Percentiles rank a stretch among this genome's conserved stretches.
phyloP scores from a whole-genome alignment of 2,329 filamentous ascomycete genomes.

The Emericellopsis cladophorae region DNA sequence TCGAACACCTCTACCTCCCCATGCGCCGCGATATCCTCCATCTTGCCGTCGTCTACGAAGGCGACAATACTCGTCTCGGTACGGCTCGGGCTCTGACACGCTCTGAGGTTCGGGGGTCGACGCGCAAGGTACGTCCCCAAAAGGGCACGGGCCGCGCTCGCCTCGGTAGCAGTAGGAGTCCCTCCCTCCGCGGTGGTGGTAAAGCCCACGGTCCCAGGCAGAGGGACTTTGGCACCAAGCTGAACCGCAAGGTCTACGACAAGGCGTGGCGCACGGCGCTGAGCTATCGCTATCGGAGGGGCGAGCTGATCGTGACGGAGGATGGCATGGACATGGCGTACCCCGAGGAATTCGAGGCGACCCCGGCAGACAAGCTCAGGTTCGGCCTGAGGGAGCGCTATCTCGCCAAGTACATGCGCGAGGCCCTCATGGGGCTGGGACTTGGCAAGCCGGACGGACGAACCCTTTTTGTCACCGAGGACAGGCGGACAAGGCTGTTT shows the following conservation, averaged over 20 bases:
- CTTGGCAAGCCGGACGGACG: conserved; percentile 57
- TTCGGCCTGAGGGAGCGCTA: conserved; percentile 42
- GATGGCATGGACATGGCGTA: conserved; percentile 58
- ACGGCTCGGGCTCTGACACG: conserved; percentile 76
- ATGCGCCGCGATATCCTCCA: conserved; percentile 86
- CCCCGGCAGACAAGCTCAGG: conserved; percentile 26
- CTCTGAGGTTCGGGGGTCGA: conserved; percentile 71
- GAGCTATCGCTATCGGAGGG: conserved; percentile 78
- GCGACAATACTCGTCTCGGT: conserved; percentile 75
- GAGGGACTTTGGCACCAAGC: conserved; percentile 73
- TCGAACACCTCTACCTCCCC: conserved; percentile 75
- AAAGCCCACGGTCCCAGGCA: conserved; percentile 85
- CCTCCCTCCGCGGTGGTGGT: conserved; percentile 73
- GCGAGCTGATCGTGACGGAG: conserved; percentile 77
- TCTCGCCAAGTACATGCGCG: conserved; percentile 46
- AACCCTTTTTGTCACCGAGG: conserved; percentile 62
- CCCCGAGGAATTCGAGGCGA: conserved; percentile 35
- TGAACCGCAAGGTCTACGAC: conserved; percentile 88
- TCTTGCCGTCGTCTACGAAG: conserved; percentile 84
- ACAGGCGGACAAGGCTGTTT: conserved; percentile 49
- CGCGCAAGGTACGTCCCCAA: conserved; percentile 70
- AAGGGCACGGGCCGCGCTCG: conserved; percentile 79
- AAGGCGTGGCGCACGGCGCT: conserved; percentile 89
- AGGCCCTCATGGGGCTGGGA: conserved; percentile 57
- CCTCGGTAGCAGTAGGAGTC: conserved; percentile 68